phyloP scores from a whole-genome alignment of 352 stramenopile genomes.

The Phytophthora fragariaefolia region DNA sequence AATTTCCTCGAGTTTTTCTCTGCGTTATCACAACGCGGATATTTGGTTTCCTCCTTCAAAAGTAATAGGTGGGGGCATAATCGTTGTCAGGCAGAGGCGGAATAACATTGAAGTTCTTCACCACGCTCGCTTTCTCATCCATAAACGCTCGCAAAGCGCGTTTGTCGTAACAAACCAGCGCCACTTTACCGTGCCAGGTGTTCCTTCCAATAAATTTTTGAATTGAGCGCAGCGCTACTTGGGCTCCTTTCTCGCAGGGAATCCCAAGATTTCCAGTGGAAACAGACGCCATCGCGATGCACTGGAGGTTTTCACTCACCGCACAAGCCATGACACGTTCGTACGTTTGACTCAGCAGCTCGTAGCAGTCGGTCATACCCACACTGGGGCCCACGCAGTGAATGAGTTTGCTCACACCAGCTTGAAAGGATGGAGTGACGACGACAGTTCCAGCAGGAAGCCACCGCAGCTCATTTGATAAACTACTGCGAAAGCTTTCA shows the following conservation, averaged over 20 bases:
- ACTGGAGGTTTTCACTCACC: conserved; percentile 42
- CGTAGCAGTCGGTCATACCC: conserved; percentile 17
- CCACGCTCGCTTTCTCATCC: conserved; percentile 18
- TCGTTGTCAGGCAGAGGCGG: conserved; percentile 22
- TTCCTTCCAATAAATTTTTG: conserved; percentile 45
- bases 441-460: conserved; percentile 28
- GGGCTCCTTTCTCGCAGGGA: conserved; percentile 31
- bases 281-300: conserved; percentile 55
- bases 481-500: conserved; percentile 22
- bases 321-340: conserved; percentile 34
- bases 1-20: no score
- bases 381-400: conserved; percentile 53
- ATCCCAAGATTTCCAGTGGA: conserved; percentile 61
- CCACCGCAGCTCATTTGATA: conserved; percentile 9
- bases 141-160: conserved; percentile 35
- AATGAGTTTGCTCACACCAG: conserved; percentile 51
- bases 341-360: conserved; percentile 29
- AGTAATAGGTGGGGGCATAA: no score
- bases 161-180: conserved; percentile 49
- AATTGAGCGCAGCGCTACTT: conserved; percentile 41
- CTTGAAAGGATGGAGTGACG: conserved; percentile 52
- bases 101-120: conserved; percentile 43
- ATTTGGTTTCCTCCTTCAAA: no score
- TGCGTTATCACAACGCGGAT: no score
- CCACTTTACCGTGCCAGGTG: conserved; percentile 46